Base-by-base conservation (phyloP, 495 filamentous ascomycete genomes). In the Penicillium crystallinum region DNA sequence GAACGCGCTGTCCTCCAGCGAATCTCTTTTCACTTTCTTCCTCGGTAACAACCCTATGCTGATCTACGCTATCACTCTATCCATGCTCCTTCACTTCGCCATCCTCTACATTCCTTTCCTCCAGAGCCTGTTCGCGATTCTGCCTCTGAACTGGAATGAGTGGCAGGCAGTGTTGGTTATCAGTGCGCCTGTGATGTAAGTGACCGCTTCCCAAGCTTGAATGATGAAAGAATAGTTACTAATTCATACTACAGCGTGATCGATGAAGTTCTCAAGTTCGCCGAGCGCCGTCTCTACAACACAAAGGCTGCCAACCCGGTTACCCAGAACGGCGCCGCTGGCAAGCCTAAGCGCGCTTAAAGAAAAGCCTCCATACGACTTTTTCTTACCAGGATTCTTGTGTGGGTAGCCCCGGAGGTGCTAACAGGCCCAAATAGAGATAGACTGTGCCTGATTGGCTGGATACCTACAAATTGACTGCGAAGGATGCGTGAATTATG, bases 11-110 rank as follows among this genome's bases (percentile, higher is more conserved):
- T 96, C 91, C 14, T 95, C 89, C 8, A 92, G 88, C 70, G 95
- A 97, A 70, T 95, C 89, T 5, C 85, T 99, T 2, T 71, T 99
- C 27, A 97, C 93, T 10, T 83, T 97, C 55, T 91, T 90, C 15
- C 74, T 99, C 22, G 95, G 90, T 91, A 81, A 93, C 62, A 99
- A 99, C 73, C 90, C 95, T 84, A 90, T 93, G 78, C 80, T 99
- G 8, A 86, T 99, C 49, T 96, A 95, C 58, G 95, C 95, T 55
- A 93, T 99, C 58, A 78, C 78, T 11, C 71, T 99, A 49, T 96
- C 90, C n/a, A 99, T 99, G 95, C 80, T 78, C 7, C 81, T 99
- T 45, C 95, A 99, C 76, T 96, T 99, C 64, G 87, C 83, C 9
- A 82, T 99, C 44, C 81, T 99, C 40, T 99, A 99, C 72, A 87